A percentile compares a stretch with the other conserved stretches of the same genome.
Evolutionary conservation across 164 flowering plant species (phyloP).

Genomic region (Nymphaea thermarum): DNA sequence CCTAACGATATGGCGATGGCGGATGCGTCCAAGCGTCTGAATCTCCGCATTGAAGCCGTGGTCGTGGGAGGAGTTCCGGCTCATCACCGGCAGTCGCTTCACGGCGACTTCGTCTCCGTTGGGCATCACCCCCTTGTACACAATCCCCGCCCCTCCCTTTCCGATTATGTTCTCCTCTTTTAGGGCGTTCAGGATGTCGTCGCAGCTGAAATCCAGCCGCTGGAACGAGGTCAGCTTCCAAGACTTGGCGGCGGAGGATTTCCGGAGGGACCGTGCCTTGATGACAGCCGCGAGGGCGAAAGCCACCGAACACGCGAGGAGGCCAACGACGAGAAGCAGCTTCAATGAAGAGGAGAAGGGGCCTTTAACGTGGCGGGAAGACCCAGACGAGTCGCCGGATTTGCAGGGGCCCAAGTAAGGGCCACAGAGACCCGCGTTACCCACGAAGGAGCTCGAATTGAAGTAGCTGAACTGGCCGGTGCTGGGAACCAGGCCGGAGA

Average conservation of each 20-base stretch:
- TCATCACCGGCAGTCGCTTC: slow-evolving; percentile 84
- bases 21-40: slow-evolving; percentile 80
- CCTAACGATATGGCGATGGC: slow-evolving; percentile 91
- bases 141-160: slow-evolving; percentile 98
- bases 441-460: slow-evolving; percentile 76
- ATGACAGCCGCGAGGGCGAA: slow-evolving; percentile 82
- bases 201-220: slow-evolving; percentile 76
- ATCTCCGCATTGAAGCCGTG: slow-evolving; percentile 98
- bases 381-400: slow-evolving; percentile 33
- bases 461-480: slow-evolving; percentile 95
- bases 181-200: slow-evolving; percentile 71
- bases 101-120: slow-evolving; percentile 81
- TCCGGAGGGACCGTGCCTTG: slow-evolving; percentile 77
- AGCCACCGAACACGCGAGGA: slow-evolving; percentile 79
- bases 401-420: slow-evolving; percentile 80
- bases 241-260: slow-evolving; percentile 57
- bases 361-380: slow-evolving; percentile 39
- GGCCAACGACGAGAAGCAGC: slow-evolving; percentile 74
- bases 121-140: slow-evolving; percentile 85
- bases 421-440: slow-evolving; percentile 86
- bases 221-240: slow-evolving; percentile 98
- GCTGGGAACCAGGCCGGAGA: slow-evolving; percentile 84
- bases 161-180: slow-evolving; percentile 97
- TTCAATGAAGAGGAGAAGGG: slow-evolving; percentile 68
- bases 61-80: slow-evolving; percentile 87